phyloP scores from a whole-genome alignment of 176 grass and related monocot genomes.

The Avena insularis region DNA sequence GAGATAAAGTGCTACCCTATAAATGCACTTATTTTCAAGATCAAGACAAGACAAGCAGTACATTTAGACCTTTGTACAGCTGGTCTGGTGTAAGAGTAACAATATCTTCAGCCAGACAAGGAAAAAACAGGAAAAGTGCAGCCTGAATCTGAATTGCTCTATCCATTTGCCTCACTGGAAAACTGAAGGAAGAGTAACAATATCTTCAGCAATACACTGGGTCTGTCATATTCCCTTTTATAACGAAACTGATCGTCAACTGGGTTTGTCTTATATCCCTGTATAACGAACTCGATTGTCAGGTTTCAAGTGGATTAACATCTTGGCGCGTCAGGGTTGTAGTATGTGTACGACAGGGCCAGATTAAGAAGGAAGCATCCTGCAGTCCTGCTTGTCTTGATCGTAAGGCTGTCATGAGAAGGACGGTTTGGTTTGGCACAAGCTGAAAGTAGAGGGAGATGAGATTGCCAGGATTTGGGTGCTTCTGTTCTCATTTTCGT shows the following conservation, averaged over 20 bases:
- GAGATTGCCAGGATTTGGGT: neutral
- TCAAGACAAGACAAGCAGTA: neutral
- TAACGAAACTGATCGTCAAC: neutral
- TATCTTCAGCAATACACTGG: no score
- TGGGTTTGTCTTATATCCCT: neutral
- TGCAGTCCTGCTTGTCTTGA: neutral
- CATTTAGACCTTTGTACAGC: neutral
- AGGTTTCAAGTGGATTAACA: neutral
- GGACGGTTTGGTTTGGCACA: slow-evolving; percentile 23
- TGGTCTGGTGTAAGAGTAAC: neutral
- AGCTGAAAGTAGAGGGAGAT: slow-evolving; percentile 6
- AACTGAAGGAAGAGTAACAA: no score
- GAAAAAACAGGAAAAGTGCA: neutral
- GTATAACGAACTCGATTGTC: neutral
- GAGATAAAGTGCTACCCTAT: neutral
- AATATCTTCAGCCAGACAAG: neutral
- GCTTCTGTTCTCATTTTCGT: neutral
- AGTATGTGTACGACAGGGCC: neutral
- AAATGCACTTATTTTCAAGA: neutral
- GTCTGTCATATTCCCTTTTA: neutral
- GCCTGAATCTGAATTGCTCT: neutral
- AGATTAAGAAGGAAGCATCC: neutral
- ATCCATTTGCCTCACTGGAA: neutral
- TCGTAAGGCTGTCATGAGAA: slow-evolving; percentile 27
- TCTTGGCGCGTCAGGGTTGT: neutral